These are phyloP conservation scores for Cladosporium sp. DNA, from an alignment of 2,329 filamentous ascomycete species.

Conservation along the genomic window DNA sequence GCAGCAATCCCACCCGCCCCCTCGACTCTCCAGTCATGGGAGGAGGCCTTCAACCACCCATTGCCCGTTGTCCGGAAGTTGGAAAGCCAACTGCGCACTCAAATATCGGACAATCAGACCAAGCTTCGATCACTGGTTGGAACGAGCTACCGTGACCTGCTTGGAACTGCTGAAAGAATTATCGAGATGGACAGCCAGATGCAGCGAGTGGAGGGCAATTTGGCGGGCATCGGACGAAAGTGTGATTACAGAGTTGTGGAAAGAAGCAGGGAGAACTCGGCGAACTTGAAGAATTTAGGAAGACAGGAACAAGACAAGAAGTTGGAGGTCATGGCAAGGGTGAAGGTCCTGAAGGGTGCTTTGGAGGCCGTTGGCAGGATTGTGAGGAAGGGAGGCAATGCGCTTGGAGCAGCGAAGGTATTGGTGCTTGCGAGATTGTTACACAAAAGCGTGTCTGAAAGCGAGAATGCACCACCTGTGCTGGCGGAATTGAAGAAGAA, in stretches of 20 bases:
- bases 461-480: slow-evolving; percentile 48
- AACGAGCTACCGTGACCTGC: slow-evolving; percentile 78
- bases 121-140: slow-evolving; percentile 67
- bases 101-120: slow-evolving; percentile 64
- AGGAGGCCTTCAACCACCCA: slow-evolving; percentile 67
- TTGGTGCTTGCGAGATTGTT: slow-evolving; percentile 75
- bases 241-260: slow-evolving; percentile 73
- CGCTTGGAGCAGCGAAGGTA: slow-evolving; percentile 60
- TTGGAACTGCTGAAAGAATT: slow-evolving; percentile 92
- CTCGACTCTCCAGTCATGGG: slow-evolving; percentile 59
- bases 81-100: slow-evolving; percentile 63
- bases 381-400: slow-evolving; percentile 52
- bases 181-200: slow-evolving; percentile 83
- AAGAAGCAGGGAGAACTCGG: slow-evolving; percentile 40
- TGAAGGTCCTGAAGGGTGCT: slow-evolving; percentile 56
- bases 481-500: slow-evolving; percentile 66
- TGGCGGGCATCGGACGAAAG: slow-evolving; percentile 70
- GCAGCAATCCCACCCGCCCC: slow-evolving; percentile 32
- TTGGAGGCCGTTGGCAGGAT: slow-evolving; percentile 54
- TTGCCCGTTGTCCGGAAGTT: slow-evolving; percentile 62
- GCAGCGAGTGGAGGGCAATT: slow-evolving; percentile 67
- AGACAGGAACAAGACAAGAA: slow-evolving; percentile 17
- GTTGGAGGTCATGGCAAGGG: slow-evolving; percentile 25
- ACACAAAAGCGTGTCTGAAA: slow-evolving; percentile 68
- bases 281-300: slow-evolving; percentile 9